Base-by-base conservation (phyloP, 495 filamentous ascomycete genomes). In the Daldinia grandis region DNA sequence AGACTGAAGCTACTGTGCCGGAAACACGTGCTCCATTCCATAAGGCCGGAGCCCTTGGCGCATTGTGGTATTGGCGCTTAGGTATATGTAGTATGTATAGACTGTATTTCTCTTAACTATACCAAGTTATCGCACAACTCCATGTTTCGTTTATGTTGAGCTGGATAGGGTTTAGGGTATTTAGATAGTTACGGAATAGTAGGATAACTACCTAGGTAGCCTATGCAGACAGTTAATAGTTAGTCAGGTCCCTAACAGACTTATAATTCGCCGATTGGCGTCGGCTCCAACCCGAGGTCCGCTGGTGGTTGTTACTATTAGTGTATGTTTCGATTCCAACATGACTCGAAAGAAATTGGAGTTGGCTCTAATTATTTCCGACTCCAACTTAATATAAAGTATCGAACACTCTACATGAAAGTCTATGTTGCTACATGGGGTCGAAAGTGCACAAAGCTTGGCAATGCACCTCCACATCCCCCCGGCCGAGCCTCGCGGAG, bases 181-280 rank as follows among this genome's bases (percentile, higher is more conserved):
- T 24, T 17, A 9, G 21, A 33, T 33, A 17, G 21, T 44, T 50
- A 30, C 42, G 17, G 42, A 47, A 47, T 17, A 17, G 42, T 35
- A 51, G 57, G 68, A 28, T 57, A 49, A 40, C n/a, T 57, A 49
- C 31, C n/a, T 5, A 31, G 49, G 56, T 62, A 71, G 68, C 62
- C 68, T 69, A 63, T 62, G 28, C 38, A 44, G 31, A 38, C 17
- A 58, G 28, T 51, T 38, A 21, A 60, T 38, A 67, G 40, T 62
- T 47, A 67, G 30, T 58, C 44, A 54, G 51, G 24, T 56, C 56
- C 28, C 14, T 47, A 54, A 59, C 33, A 61, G 69, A 68, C 64
- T 72, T 61, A 64, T 72, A 60, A 67, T 55, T 28, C 40, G 30
- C 64, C 49, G 69, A 72, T 64, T 72, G 69, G 69, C 37, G 14